These are phyloP conservation scores for Physaria fendleri DNA, from an alignment of 345 rosid species.

Conservation along the genomic window DNA sequence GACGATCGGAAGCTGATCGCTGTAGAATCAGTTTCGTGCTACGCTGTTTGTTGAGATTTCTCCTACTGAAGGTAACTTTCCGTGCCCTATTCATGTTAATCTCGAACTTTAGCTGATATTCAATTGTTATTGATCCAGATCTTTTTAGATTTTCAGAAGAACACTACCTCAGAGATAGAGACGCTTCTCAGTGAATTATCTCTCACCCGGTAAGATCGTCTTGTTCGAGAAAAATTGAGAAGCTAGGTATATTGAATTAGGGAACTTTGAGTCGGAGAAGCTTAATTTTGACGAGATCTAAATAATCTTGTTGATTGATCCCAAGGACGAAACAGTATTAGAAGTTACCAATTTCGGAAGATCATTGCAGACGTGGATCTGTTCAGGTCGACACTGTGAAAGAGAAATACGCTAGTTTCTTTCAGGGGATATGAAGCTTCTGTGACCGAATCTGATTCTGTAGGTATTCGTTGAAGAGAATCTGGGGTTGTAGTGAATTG, in stretches of 20 bases:
- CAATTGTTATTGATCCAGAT: conserved; percentile 23
- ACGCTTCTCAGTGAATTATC: background rate
- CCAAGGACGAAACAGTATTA: background rate
- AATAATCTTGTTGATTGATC: too few relatives aligned
- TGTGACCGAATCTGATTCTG: conserved; percentile 12
- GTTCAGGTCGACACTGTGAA: conserved; percentile 8
- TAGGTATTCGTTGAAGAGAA: conserved; percentile 2
- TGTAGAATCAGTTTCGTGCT: conserved; percentile 23
- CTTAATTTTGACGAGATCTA: too few relatives aligned
- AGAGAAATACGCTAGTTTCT: background rate
- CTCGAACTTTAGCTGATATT: background rate
- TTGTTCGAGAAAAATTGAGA: background rate
- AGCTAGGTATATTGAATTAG: background rate
- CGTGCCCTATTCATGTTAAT: background rate
- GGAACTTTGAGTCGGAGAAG: background rate
- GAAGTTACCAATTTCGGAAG: background rate
- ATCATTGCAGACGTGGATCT: too few relatives aligned
- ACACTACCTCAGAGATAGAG: too few relatives aligned
- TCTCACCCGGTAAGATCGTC: conserved; percentile 9
- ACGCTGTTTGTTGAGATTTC: too few relatives aligned
- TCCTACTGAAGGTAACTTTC: conserved; percentile 20
- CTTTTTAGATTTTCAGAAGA: conserved; percentile 12
- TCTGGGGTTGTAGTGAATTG: conserved; percentile 14
- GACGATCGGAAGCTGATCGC: conserved; percentile 26
- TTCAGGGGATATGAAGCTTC: conserved; percentile 2